phyloP scores from a whole-genome alignment of 2,329 filamentous ascomycete species.

The Aurifilum marmelostoma region DNA sequence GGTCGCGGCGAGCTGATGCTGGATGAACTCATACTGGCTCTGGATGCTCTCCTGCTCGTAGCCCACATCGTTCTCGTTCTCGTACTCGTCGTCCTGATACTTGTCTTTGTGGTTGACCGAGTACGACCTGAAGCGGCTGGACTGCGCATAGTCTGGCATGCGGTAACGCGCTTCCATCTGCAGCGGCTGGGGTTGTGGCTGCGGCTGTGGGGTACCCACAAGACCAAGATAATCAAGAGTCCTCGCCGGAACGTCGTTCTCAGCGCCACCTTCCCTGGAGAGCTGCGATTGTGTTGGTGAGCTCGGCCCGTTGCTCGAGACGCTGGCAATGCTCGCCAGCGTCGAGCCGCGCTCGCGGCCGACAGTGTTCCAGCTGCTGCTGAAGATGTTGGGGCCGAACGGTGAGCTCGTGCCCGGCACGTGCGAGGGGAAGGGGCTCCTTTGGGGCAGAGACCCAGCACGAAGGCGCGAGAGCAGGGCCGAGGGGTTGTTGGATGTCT shows the following conservation, averaged over 20 bases:
- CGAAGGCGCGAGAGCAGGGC: slow-evolving; percentile 82
- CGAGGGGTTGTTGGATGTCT: slow-evolving; percentile 61
- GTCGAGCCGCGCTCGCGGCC: slow-evolving; percentile 85
- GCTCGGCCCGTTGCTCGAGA: slow-evolving; percentile 85
- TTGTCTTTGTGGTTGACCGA: slow-evolving; percentile 99
- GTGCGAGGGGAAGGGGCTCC: slow-evolving; percentile 67
- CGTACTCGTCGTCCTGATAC: slow-evolving; percentile 87
- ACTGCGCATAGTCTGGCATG: slow-evolving; percentile 70
- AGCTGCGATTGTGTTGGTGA: slow-evolving; percentile 87
- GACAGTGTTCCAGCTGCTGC: slow-evolving; percentile 78
- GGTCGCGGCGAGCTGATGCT: slow-evolving; percentile 66
- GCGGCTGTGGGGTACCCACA: slow-evolving; percentile 87
- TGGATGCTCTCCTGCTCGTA: slow-evolving; percentile 62
- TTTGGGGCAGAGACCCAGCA: slow-evolving; percentile 92
- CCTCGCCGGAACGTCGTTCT: slow-evolving; percentile 84
- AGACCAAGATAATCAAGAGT: slow-evolving; percentile 95
- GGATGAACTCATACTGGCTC: slow-evolving; percentile 62
- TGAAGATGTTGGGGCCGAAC: slow-evolving; percentile 90
- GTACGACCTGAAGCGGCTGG: slow-evolving; percentile 92
- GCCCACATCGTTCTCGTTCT: slow-evolving; percentile 49
- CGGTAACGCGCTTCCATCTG: slow-evolving; percentile 77
- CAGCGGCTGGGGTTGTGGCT: slow-evolving; percentile 75
- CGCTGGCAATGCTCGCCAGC: slow-evolving; percentile 78
- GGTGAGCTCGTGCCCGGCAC: slow-evolving; percentile 62
- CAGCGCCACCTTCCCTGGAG: slow-evolving; percentile 80